Base-by-base conservation (phyloP, 441 rosid genomes). In the Corymbia calophylla region DNA sequence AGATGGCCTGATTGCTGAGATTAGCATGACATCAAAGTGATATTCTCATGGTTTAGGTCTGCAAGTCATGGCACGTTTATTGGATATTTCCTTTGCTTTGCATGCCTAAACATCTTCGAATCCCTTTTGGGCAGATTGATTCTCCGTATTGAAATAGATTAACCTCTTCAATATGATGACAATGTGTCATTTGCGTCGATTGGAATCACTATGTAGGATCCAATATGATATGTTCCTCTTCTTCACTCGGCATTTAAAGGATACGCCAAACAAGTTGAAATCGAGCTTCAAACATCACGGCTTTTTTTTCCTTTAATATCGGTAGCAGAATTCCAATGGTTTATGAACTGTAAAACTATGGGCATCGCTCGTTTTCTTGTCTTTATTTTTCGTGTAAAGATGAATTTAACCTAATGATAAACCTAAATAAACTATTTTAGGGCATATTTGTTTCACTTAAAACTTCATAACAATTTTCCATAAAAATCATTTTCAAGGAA, bases 101-200 rank as follows among this genome's bases (percentile, higher is more conserved):
- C 64, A 58, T 58, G 64, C 64, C 64, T 58, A 58, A 58, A 58
- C 29, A 25, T 25, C 12, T 58, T 58, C 64, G 25, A 0, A 58
- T 0, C 64, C 64, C 0, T 25, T 58, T 4, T 25, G 6, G 62
- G 64, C 0, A 0, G 64, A 58, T 58, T 1, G 7, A 58, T 25
- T 58, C n/a, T 58, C 25, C 14, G 44, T 39, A 39, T 39, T 39
- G 44, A 6, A 39, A 39, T 39, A 39, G 5, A 39, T 39, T 39
- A 56, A 56, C 9, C 4, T 2, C 14, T 25, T 25, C 3, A 58
- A 58, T 58, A 10, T 1, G 0, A 58, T 58, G 64, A 25, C 6
- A 0, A 0, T 1, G n/a, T 58, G 14, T 25, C n/a, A 58, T 58
- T 58, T 4, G 0, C 10, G 1, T 58, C 64, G 23, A 56, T 56